Conservation (phyloP, 2,329 filamentous ascomycete genomes). For the Penicillium sp. region DNA sequence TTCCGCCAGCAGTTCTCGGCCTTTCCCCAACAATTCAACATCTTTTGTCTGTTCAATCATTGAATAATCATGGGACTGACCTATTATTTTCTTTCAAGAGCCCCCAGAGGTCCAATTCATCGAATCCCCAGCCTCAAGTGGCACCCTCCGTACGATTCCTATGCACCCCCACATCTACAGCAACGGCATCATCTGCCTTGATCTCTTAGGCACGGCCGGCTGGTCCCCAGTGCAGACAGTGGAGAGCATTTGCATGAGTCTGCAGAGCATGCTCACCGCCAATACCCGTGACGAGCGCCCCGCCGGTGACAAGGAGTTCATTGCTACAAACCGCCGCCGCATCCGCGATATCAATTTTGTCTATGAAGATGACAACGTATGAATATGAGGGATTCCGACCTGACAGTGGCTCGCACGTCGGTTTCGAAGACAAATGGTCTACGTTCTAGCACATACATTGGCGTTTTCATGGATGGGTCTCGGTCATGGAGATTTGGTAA, state of each 20-base stretch:
- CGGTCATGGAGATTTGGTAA: not conserved
- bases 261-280: conserved; percentile 97
- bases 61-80: not conserved
- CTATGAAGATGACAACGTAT: conserved; percentile 86
- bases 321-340: conserved; percentile 70
- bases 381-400: not conserved
- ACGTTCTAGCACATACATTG: not conserved
- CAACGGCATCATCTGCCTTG: conserved; percentile 97
- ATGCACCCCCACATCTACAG: conserved; percentile 98
- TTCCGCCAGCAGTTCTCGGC: not conserved
- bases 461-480: conserved; percentile 1
- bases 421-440: not conserved
- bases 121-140: conserved; percentile 47
- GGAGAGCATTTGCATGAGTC: conserved; percentile 92
- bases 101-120: conserved; percentile 92
- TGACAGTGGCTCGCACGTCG: not conserved
- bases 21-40: not conserved
- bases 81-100: conserved; percentile 53
- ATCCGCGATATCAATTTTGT: conserved; percentile 89
- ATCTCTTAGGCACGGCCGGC: conserved; percentile 79
- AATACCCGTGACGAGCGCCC: conserved; percentile 90
- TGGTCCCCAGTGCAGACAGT: conserved; percentile 98
- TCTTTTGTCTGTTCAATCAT: not conserved
- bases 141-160: conserved; percentile 62
- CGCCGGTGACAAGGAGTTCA: conserved; percentile 85